phyloP scores from a whole-genome alignment of 805 yeast species.

The Ogataea nakhonphanomensis region DNA sequence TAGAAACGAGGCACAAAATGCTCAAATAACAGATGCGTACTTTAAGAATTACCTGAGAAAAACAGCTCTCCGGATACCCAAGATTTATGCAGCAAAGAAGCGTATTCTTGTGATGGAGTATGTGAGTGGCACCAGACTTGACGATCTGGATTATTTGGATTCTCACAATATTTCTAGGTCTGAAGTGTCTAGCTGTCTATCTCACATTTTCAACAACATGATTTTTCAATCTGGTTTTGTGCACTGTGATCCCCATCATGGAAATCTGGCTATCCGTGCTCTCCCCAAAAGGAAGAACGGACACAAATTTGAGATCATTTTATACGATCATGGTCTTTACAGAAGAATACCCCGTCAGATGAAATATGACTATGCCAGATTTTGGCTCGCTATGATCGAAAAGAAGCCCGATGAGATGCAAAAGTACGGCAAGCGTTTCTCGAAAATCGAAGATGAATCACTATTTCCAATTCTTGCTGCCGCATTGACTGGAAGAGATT shows the following conservation, averaged over 20 bases:
- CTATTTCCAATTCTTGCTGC: slow-evolving; percentile 85
- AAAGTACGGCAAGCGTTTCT: slow-evolving; percentile 70
- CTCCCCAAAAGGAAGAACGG: slow-evolving; percentile 30
- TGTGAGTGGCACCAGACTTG: slow-evolving; percentile 78
- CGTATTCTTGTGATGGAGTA: slow-evolving; percentile 87
- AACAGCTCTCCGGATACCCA: slow-evolving; percentile 82
- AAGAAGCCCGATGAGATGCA: slow-evolving; percentile 64
- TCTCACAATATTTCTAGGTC: slow-evolving; percentile 63
- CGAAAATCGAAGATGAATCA: slow-evolving; percentile 71
- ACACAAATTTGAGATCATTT: slow-evolving; percentile 84
- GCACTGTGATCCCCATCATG: slow-evolving; percentile 99
- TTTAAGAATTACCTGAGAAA: slow-evolving; percentile 51
- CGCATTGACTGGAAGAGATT: slow-evolving; percentile 93
- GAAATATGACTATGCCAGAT: slow-evolving; percentile 80
- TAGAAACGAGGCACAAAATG: slow-evolving; percentile 79
- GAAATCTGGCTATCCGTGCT: slow-evolving; percentile 80
- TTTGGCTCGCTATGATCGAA: slow-evolving; percentile 88
- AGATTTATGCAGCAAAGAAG: slow-evolving; percentile 58
- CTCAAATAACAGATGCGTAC: slow-evolving; percentile 63
- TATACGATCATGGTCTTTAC: slow-evolving; percentile 94
- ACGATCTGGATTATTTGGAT: slow-evolving; percentile 64
- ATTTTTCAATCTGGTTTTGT: slow-evolving; percentile 88
- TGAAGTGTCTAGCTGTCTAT: slow-evolving; percentile 78
- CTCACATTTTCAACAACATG: slow-evolving; percentile 93
- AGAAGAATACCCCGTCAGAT: slow-evolving; percentile 74